Conservation (phyloP, 2,329 filamentous ascomycete species). For the Sphaerulina vaccinii region DNA sequence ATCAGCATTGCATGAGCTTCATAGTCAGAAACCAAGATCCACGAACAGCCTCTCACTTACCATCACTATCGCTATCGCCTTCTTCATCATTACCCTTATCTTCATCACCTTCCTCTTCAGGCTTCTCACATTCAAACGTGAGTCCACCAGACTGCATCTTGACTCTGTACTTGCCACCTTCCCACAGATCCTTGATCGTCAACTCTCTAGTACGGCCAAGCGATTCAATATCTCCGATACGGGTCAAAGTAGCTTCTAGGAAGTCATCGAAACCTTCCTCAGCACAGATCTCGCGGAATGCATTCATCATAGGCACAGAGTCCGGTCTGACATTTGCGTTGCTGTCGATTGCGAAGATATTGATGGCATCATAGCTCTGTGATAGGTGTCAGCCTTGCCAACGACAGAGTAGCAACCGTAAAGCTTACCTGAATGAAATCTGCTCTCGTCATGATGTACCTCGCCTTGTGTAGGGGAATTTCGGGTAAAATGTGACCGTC, state of each 20-base stretch:
- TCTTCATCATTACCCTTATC: conserved; percentile 17
- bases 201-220: conserved; percentile 90
- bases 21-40: background rate
- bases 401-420: no score
- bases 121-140: conserved; percentile 46
- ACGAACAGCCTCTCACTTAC: background rate
- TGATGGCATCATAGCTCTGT: conserved; percentile 84
- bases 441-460: conserved; percentile 90
- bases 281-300: conserved; percentile 79
- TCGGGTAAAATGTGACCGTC: conserved; percentile 74
- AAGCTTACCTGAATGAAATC: conserved; percentile 68
- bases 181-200: conserved; percentile 89
- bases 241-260: conserved; percentile 75
- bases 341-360: conserved; percentile 92
- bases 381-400: background rate
- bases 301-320: conserved; percentile 92
- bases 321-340: conserved; percentile 85
- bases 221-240: conserved; percentile 90
- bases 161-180: conserved; percentile 77
- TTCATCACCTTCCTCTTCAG: conserved; percentile 28
- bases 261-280: conserved; percentile 77
- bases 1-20: background rate
- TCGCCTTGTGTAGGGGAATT: conserved; percentile 76
- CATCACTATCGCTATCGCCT: conserved; percentile 3
- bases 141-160: conserved; percentile 49